These are phyloP conservation scores for Megacollybia marginata DNA, from an alignment of 768 basidiomycete species.

Conservation along the genomic window DNA sequence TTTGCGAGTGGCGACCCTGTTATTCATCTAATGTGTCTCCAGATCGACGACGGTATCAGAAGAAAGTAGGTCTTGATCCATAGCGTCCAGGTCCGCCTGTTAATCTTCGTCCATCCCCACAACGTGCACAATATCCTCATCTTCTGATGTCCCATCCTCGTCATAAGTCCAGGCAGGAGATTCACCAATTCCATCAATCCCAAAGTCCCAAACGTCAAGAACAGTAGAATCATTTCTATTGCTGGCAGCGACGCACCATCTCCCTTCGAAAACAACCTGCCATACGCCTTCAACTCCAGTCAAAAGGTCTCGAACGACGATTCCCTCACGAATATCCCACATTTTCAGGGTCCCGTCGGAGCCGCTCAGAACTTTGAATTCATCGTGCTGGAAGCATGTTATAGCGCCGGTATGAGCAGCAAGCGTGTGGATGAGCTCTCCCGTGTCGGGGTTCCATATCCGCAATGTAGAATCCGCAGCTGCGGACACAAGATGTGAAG, in stretches of 20 bases:
- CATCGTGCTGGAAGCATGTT: conserved; percentile 98
- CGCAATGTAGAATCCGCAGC: conserved; percentile 94
- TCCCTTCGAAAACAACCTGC: conserved; percentile 94
- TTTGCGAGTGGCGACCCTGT: not conserved
- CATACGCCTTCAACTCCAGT: conserved; percentile 92
- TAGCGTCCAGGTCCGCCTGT: conserved; percentile 8
- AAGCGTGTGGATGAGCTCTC: conserved; percentile 73
- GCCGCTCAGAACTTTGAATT: conserved; percentile 93
- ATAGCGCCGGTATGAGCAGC: conserved; percentile 93
- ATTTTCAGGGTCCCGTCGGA: conserved; percentile 96
- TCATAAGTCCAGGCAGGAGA: conserved; percentile 71
- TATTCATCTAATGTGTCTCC: not conserved
- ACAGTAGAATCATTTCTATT: conserved; percentile 72
- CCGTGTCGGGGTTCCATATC: conserved; percentile 87
- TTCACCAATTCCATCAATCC: conserved; percentile 62
- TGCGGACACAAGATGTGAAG: conserved; percentile 88
- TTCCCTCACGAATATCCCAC: conserved; percentile 92
- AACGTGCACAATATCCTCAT: conserved; percentile 32
- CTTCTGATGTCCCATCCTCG: conserved; percentile 51
- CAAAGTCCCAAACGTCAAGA: conserved; percentile 89
- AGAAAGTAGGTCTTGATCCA: conserved; percentile 23
- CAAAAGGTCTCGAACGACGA: conserved; percentile 79
- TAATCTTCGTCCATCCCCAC: conserved; percentile 19
- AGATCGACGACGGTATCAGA: conserved; percentile 25
- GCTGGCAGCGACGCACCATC: conserved; percentile 93